Base-by-base conservation (phyloP, 1,139 yeast genomes). In the Nadsonia starkeyi-henricii region DNA sequence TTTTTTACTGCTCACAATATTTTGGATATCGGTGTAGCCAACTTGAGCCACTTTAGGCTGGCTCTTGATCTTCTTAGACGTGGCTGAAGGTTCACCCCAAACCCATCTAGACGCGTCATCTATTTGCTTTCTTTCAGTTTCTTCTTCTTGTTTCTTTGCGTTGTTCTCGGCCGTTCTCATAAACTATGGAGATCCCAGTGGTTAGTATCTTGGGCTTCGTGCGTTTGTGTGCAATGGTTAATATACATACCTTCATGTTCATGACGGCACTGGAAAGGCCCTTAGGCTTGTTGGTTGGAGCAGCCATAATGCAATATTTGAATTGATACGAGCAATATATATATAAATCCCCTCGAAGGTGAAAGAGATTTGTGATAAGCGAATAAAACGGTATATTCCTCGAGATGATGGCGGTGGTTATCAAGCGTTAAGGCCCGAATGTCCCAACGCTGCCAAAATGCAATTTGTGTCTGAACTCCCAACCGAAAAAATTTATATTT, bases 101-200 rank as follows among this genome's bases (percentile, higher is more conserved):
- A 67, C 68, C 89, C 89, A 81, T 63, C 75, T 81, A 23, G 85
- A 79, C 17, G 66, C 54, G 60, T 79, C 86, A 47, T 67, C 69
- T 5, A 52, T 36, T 42, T 51, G 50, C 45, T 48, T 45, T 33
- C 47, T 41, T 41, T 48, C 46, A 21, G 66, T 71, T 43, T 70
- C 71, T 36, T 64, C 66, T 46, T 65, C 62, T 44, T 64, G 60
- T 43, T 62, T 67, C 48, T 63, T 65, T 49, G 63, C 66, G 47
- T 58, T 62, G 18, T 63, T 61, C 43, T 64, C 70, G 2, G 74
- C 74, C 48, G 63, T 66, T 53, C 67, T 65, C 81, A 76, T 77
- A 63, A 77, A 77, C 72, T 68, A 41, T 26, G 45, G 44, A 17
- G 1, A 33, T 45, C 36, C 9, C 28, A 9, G 5, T 37, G 37